Conservation (phyloP, 345 rosid species). For the Raphanus sativus region DNA sequence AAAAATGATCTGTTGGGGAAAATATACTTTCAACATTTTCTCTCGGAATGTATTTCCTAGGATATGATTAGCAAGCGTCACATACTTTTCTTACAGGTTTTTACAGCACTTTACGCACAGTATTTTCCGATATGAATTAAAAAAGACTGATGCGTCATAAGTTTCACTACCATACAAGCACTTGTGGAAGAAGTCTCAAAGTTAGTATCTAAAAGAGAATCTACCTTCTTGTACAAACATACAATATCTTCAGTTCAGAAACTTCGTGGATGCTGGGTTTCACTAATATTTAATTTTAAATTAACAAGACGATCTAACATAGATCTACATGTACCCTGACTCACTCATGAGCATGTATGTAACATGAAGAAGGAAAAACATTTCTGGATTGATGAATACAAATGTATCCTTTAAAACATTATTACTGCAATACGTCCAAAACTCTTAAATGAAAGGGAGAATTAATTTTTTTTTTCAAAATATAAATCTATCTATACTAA, state of each 20-base stretch:
- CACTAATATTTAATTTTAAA: neutral
- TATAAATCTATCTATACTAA: too few species aligned
- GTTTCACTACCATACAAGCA: neutral
- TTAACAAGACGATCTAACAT: conserved; percentile 1
- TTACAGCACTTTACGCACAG: neutral
- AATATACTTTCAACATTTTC: neutral
- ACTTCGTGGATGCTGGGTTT: conserved; percentile 26
- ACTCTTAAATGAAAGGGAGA: neutral
- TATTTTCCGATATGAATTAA: neutral
- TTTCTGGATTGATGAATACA: neutral
- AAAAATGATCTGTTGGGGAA: neutral
- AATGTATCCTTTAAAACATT: neutral
- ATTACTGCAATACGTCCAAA: neutral
- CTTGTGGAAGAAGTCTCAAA: neutral
- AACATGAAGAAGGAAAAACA: neutral
- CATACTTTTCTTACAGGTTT: neutral
- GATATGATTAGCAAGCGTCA: neutral
- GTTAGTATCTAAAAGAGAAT: neutral
- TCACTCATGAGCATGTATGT: neutral
- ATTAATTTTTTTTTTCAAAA: too few species aligned
- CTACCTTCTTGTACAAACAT: neutral
- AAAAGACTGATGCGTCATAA: neutral
- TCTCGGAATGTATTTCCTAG: neutral
- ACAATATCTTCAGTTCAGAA: conserved; percentile 1
- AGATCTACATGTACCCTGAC: conserved; percentile 16